Conservation (phyloP, 2,329 filamentous ascomycete genomes). For the Penicillium janthinellum region DNA sequence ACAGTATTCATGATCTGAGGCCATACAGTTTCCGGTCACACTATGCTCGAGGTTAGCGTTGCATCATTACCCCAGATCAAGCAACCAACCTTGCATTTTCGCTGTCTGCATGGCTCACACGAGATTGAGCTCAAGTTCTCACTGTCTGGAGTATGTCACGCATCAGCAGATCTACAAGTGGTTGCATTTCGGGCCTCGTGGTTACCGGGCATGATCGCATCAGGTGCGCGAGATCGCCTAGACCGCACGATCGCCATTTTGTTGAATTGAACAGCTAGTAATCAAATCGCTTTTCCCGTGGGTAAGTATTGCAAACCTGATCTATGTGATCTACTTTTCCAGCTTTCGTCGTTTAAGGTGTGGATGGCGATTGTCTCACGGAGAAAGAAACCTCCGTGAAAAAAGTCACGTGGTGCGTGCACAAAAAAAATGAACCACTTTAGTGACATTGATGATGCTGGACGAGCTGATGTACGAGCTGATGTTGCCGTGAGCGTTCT, state of each 20-base stretch:
- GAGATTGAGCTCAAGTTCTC: constrained; percentile 20
- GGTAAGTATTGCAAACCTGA: too few species aligned
- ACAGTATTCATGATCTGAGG: not conserved
- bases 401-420: not conserved
- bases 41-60: constrained; percentile 18
- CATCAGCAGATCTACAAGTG: not conserved
- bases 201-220: constrained; percentile 12
- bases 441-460: too few species aligned
- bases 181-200: constrained; percentile 1
- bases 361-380: not conserved
- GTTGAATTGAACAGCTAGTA: not conserved
- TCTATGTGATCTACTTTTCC: not conserved
- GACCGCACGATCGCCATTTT: constrained; percentile 9
- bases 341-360: not conserved
- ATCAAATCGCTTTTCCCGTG: not conserved
- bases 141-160: constrained; percentile 4
- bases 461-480: too few species aligned
- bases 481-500: too few species aligned
- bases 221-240: constrained; percentile 10
- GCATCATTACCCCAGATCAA: not conserved
- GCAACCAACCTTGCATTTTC: constrained; percentile 26
- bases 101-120: constrained; percentile 26
- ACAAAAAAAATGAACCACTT: not conserved
- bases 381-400: constrained; percentile 1
- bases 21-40: constrained; percentile 27